These are phyloP conservation scores for Hymenochaete sp. DNA, from an alignment of 1,284 basidiomycete species.

Conservation along the genomic window DNA sequence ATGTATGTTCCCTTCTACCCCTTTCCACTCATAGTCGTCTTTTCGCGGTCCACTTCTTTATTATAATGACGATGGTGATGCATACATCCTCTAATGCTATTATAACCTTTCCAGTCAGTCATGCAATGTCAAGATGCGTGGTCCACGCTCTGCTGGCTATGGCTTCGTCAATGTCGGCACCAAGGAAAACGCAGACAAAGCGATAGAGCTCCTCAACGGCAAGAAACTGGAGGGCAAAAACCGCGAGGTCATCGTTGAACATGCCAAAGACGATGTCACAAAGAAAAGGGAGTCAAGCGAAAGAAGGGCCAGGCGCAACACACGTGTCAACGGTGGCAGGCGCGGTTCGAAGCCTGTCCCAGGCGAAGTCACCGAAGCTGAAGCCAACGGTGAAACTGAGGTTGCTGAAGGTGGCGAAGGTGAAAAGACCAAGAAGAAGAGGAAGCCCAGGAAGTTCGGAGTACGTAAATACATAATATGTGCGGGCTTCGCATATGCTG, in stretches of 20 bases:
- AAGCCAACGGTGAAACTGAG: conserved; percentile 66
- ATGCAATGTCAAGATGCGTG: conserved; percentile 74
- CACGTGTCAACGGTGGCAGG: conserved; percentile 61
- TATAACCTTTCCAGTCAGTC: conserved; percentile 42
- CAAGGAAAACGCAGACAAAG: conserved; percentile 76
- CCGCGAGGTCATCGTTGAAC: conserved; percentile 78
- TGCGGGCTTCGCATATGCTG: conserved; percentile 18
- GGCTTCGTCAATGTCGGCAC: conserved; percentile 82
- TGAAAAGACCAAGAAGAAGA: conserved; percentile 74
- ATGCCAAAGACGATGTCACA: conserved; percentile 81
- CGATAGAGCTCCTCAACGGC: conserved; percentile 80
- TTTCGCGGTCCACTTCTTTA: conserved; percentile 4
- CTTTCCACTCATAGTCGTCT: not conserved
- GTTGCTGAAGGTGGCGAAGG: conserved; percentile 44
- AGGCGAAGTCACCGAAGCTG: conserved; percentile 78
- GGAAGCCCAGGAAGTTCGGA: conserved; percentile 61
- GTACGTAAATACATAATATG: conserved; percentile 11
- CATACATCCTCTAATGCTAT: conserved; percentile 18
- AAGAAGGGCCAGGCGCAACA: conserved; percentile 65
- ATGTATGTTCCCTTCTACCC: conserved; percentile 47
- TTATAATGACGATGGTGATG: conserved; percentile 2
- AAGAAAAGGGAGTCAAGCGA: conserved; percentile 77
- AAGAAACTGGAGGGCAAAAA: conserved; percentile 45
- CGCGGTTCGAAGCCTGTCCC: conserved; percentile 76
- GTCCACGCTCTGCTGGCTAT: conserved; percentile 78